These are phyloP conservation scores for Boletus rubescentipes DNA, from an alignment of 768 basidiomycete genomes.

Conservation along the genomic window DNA sequence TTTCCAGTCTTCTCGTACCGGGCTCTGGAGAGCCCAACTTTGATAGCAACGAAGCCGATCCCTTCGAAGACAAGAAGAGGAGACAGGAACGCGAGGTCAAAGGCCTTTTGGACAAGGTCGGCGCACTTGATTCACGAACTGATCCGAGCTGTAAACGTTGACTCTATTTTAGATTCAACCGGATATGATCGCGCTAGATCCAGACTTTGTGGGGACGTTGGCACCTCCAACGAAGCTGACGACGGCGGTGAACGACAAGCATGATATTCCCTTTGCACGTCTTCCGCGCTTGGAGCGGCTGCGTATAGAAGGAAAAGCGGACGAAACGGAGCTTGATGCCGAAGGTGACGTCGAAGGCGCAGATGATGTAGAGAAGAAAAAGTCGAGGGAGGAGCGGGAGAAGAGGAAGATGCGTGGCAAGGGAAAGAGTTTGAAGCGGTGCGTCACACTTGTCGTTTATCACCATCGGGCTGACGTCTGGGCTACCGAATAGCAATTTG, in stretches of 20 bases:
- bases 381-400: slow-evolving; percentile 38
- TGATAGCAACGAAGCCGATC: slow-evolving; percentile 91
- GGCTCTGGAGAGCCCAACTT: slow-evolving; percentile 95
- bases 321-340: slow-evolving; percentile 54
- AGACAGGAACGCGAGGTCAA: slow-evolving; percentile 90
- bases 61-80: slow-evolving; percentile 82
- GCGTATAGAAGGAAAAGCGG: slow-evolving; percentile 69
- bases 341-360: slow-evolving; percentile 35
- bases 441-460: slow-evolving; percentile 2
- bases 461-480: background rate
- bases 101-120: slow-evolving; percentile 83
- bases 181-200: slow-evolving; percentile 85
- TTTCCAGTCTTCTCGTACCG: slow-evolving; percentile 86
- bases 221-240: slow-evolving; percentile 60
- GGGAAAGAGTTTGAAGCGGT: slow-evolving; percentile 82
- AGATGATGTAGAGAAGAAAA: slow-evolving; percentile 32
- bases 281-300: slow-evolving; percentile 67
- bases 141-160: no score
- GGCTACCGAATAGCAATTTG: slow-evolving; percentile 47
- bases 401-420: slow-evolving; percentile 87
- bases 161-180: slow-evolving; percentile 66
- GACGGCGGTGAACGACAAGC: slow-evolving; percentile 44
- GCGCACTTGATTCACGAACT: background rate
- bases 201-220: slow-evolving; percentile 71
- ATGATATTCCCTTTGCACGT: slow-evolving; percentile 63